A percentile compares a stretch with the other conserved stretches of the same genome.
phyloP scores from a whole-genome alignment of 176 grass and related monocot species.

The Aegilops umbellulata region DNA sequence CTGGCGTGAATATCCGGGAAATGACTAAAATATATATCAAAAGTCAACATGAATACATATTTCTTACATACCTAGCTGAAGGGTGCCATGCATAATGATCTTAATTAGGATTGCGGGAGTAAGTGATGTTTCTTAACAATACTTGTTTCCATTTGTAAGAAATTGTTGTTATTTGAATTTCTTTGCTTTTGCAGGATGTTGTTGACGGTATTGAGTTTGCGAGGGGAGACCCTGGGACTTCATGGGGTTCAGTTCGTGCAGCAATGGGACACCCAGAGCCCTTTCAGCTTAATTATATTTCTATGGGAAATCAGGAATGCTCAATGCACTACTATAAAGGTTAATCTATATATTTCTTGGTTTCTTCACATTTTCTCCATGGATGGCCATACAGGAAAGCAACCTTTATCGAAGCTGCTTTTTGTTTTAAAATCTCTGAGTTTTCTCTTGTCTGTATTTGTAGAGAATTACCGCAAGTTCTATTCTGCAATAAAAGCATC shows the following conservation, averaged over 20 bases:
- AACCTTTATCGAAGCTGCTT: neutral
- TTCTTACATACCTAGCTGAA: conserved; percentile 3
- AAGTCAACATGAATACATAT: neutral
- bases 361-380: conserved; percentile 7
- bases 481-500: conserved; percentile 79
- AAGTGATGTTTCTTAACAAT: neutral
- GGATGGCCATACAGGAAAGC: neutral
- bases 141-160: neutral
- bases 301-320: conserved; percentile 94
- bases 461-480: conserved; percentile 80
- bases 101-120: neutral
- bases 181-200: conserved; percentile 61
- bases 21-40: neutral
- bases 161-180: neutral
- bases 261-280: conserved; percentile 90
- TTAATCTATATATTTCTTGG: conserved; percentile 18
- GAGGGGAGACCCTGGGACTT: conserved; percentile 60
- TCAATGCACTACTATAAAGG: conserved; percentile 74
- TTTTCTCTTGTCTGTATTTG: conserved; percentile 24
- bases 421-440: neutral
- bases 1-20: neutral
- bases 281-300: conserved; percentile 78
- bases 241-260: conserved; percentile 81
- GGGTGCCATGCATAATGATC: neutral
- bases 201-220: conserved; percentile 91